Evolutionary conservation across 2,329 filamentous ascomycete species (phyloP).

Genomic region (Aplosporella prunicola): DNA sequence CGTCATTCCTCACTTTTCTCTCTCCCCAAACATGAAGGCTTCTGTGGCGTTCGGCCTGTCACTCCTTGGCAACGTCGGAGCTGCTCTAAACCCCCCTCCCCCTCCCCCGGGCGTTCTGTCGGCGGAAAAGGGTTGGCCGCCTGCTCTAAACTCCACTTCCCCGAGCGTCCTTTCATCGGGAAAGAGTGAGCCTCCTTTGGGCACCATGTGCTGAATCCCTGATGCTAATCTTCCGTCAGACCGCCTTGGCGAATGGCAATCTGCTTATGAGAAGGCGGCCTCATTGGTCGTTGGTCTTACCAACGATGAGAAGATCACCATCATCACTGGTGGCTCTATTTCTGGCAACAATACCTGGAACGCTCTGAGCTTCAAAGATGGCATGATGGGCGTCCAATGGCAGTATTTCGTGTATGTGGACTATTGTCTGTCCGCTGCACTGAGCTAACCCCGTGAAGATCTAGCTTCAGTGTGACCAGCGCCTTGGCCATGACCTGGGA

Average conservation of each 20-base stretch:
- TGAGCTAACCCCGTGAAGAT: conserved; percentile 1
- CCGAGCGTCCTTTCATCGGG: conserved; percentile 4
- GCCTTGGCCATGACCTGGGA: conserved; percentile 17
- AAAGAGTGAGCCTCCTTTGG: conserved; percentile 3
- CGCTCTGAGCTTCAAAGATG: conserved; percentile 15
- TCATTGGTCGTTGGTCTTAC: conserved; percentile 4
- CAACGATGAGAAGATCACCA: conserved; percentile 5
- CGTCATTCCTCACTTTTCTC: neutral
- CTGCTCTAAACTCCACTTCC: too few species aligned
- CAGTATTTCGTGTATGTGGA: conserved; percentile 15
- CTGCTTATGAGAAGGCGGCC: conserved; percentile 3
- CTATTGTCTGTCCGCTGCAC: too few species aligned
- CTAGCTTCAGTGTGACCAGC: conserved; percentile 15
- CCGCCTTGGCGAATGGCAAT: conserved; percentile 7
- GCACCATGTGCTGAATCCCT: too few species aligned
- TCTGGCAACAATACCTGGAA: conserved; percentile 14
- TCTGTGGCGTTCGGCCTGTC: conserved; percentile 5
- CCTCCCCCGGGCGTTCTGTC: conserved; percentile 1
- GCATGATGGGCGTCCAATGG: conserved; percentile 16
- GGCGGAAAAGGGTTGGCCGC: conserved; percentile 6
- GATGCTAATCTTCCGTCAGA: too few species aligned
- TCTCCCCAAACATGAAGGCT: conserved; percentile 1
- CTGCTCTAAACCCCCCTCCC: conserved; percentile 6
- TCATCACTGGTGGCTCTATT: conserved; percentile 7
- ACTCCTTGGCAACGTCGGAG: conserved; percentile 2